Evolutionary conservation across 2,329 filamentous ascomycete species (phyloP).

Genomic region (Aspergillus awamori): DNA sequence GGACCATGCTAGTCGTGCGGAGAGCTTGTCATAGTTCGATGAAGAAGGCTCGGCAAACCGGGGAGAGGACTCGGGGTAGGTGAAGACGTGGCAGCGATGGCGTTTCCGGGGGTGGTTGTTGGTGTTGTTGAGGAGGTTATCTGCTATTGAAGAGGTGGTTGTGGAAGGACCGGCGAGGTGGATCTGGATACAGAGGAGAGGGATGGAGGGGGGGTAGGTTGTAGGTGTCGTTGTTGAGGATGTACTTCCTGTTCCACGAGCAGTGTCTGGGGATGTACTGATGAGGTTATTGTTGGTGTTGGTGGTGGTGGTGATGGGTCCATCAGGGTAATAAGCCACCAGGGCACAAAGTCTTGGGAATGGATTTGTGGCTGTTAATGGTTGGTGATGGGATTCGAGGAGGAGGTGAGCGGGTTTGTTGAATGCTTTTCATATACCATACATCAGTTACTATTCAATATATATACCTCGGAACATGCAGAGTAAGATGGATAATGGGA

Average conservation of each 20-base stretch:
- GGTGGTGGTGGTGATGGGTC: background rate
- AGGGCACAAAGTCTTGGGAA: constrained; percentile 60
- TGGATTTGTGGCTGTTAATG: constrained; percentile 55
- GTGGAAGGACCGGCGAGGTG: constrained; percentile 56
- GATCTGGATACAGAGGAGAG: constrained; percentile 52
- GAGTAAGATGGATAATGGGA: background rate
- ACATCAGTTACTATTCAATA: background rate
- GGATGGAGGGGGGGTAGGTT: constrained; percentile 18
- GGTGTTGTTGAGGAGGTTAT: constrained; percentile 24
- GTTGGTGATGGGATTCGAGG: constrained; percentile 47
- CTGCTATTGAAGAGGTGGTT: constrained; percentile 32
- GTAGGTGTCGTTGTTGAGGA: constrained; percentile 34
- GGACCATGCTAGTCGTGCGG: constrained; percentile 66
- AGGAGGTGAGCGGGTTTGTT: constrained; percentile 60
- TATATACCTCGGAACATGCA: too few species aligned
- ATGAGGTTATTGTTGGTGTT: background rate
- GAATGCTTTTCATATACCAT: constrained; percentile 53
- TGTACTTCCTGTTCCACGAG: constrained; percentile 9
- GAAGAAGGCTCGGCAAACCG: constrained; percentile 71
- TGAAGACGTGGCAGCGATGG: constrained; percentile 46
- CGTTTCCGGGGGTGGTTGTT: constrained; percentile 32
- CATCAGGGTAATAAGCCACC: constrained; percentile 59
- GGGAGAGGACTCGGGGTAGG: constrained; percentile 56
- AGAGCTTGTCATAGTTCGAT: constrained; percentile 63
- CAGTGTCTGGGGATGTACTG: constrained; percentile 29